Evolutionary conservation across 345 rosid species (phyloP), one percentile per base, ranked within the genome.

Genomic region (Nephelium lappaceum): DNA sequence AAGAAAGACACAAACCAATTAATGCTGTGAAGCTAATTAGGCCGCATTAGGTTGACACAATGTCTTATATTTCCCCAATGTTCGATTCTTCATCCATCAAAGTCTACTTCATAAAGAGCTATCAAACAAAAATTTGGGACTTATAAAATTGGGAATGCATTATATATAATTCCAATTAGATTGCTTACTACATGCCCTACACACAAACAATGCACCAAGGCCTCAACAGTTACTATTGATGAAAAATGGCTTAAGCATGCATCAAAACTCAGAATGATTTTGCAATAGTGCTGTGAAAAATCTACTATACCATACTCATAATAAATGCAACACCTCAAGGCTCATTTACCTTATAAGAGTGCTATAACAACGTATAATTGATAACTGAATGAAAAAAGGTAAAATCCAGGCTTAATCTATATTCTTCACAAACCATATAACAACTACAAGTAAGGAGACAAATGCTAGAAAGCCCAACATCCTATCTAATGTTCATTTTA

Each of bases 11-110:
- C 23, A 38, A 65, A 53, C 65, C 2, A 6, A 53, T 45, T n/a
- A 21, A 31, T 4, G 14, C 15, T 42, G 6, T 23, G 39, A 67
- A 53, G 36, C 19, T 67, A 76, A 5, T 10, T 0, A 55, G 66
- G 72, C 47, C 36, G 41, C 23, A 47, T 47, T 71, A 76, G 23
- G 39, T 23, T 76, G 3, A 55, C 78, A 36, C n/a, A 38, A 51
- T 66, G 51, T 65, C 45, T 8, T 27, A 4, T 7, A 75, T 75
- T 47, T 64, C 43, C 14, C 49, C 2, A n/a, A 63, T 21, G 10
- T 45, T 11, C 5, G 45, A 63, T 21, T 19, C n/a, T 74, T 45
- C 41, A 4, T 41, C 57, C 14, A 66, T 41, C 21, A 15, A 11
- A 65, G 16, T 27, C 45, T 43, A 27, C 60, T 75, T 51, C 47